Base-by-base conservation (phyloP, 805 yeast species). In the Metschnikowia sp. region DNA sequence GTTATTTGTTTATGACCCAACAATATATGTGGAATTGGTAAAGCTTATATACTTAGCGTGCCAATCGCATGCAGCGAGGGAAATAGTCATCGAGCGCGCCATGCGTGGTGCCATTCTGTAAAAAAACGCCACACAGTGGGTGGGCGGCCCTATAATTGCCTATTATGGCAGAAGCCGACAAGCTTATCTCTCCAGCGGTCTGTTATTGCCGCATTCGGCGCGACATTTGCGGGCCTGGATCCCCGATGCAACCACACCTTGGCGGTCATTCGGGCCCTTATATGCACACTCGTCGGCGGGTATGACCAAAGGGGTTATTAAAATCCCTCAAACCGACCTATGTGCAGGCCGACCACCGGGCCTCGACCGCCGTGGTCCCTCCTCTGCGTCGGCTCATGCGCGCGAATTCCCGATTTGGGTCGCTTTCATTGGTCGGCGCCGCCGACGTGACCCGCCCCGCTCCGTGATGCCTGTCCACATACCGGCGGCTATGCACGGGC, bases 351-450 rank as follows among this genome's bases (percentile, higher is more conserved):
- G 6, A 22, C 22, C 22, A 22, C 22, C 22, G 22, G 22, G 22
- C 6, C 22, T 22, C 22, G 22, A 22, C 22, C 22, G 22, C 22
- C 22, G 6, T 22, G 22, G 6, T 3, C 22, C 22, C 22, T 22
- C 6, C 22, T 22, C 22, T 4, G 22, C 22, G 22, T 22, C 22
- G 22, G 22, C 22, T 22, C 22, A 22, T 6, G 22, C 22, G 22
- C 22, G 22, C 22, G 22, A 22, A 22, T 22, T 22, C 22, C 39
- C 47, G 47, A 38, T 45, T 15, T 11, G 8, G 37, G 35, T 36
- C 32, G 31, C 13, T 39, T 9, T 37, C 41, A 40, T 44, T 36
- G 36, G 47, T 44, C 42, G 47, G 47, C 15, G 29, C 39, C 44
- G 44, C 26, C 48, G 37, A 32, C 39, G 31, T 31, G 36, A 29